Percentiles rank a stretch among this genome's conserved stretches.
Evolutionary conservation across 495 filamentous ascomycete genomes (phyloP).

Genomic region (Pyrenula massariospora): DNA sequence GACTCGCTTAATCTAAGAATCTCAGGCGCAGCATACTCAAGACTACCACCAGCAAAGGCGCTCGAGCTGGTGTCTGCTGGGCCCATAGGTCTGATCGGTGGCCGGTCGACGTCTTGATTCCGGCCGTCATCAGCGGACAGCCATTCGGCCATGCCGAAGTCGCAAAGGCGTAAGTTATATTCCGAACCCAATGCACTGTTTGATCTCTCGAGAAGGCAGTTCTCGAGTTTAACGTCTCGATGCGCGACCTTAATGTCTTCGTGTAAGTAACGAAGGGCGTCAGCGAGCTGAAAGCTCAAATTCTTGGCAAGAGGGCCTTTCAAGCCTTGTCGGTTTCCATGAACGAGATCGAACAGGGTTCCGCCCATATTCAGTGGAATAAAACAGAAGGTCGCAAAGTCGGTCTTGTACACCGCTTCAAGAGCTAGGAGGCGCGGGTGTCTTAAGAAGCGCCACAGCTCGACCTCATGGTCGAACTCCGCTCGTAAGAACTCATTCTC

Average conservation of each 20-base stretch:
- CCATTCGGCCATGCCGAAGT: slow-evolving; percentile 70
- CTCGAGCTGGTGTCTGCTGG: slow-evolving; percentile 45
- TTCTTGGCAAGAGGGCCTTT: slow-evolving; percentile 39
- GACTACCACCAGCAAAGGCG: slow-evolving; percentile 40
- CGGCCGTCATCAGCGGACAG: slow-evolving; percentile 35
- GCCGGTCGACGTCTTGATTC: slow-evolving; percentile 37
- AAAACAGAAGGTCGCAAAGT: slow-evolving; percentile 66
- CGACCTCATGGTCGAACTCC: slow-evolving; percentile 64
- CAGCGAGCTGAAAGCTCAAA: slow-evolving; percentile 57
- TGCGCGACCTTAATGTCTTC: slow-evolving; percentile 63
- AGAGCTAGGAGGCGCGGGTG: slow-evolving; percentile 56
- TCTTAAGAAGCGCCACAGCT: slow-evolving; percentile 57
- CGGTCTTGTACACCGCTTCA: slow-evolving; percentile 56
- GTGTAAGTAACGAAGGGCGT: slow-evolving; percentile 60
- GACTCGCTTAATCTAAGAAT: slow-evolving; percentile 32
- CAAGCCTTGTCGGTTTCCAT: slow-evolving; percentile 46
- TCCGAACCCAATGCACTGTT: slow-evolving; percentile 29
- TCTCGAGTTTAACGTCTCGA: slow-evolving; percentile 68
- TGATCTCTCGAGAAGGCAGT: slow-evolving; percentile 53
- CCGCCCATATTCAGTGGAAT: slow-evolving; percentile 56
- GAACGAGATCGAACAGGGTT: slow-evolving; percentile 59
- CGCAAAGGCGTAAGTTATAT: slow-evolving; percentile 49
- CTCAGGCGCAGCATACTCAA: slow-evolving; percentile 58
- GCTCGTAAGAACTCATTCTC: slow-evolving; percentile 62
- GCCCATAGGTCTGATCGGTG: slow-evolving; percentile 36